phyloP scores from a whole-genome alignment of 768 basidiomycete species.

The Phaeotremella fagi region DNA sequence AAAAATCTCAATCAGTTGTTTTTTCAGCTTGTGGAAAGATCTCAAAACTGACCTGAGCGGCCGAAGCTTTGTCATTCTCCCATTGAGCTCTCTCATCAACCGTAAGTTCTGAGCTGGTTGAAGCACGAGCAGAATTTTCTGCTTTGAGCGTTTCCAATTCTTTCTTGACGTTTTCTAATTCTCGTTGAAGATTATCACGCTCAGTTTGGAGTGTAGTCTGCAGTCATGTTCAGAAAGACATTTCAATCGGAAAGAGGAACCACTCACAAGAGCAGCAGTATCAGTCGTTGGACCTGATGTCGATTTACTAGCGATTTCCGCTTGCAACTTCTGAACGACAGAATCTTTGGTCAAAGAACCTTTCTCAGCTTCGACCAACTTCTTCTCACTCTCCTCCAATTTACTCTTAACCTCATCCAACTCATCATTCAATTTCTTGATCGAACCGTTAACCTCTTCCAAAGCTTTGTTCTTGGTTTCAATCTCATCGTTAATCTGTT shows the following conservation, averaged over 20 bases:
- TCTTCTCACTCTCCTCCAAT: slow-evolving; percentile 28
- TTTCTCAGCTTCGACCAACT: slow-evolving; percentile 17
- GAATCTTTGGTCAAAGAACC: slow-evolving; percentile 20
- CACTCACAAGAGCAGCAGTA: slow-evolving; percentile 22
- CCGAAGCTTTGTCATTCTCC: not conserved
- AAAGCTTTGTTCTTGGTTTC: slow-evolving; percentile 31
- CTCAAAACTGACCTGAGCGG: too few species aligned
- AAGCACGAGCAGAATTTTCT: slow-evolving; percentile 5
- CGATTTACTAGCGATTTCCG: slow-evolving; percentile 5
- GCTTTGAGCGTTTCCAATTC: slow-evolving; percentile 32
- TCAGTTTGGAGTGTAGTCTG: slow-evolving; percentile 21
- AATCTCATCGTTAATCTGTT: slow-evolving; percentile 7
- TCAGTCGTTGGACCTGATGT: slow-evolving; percentile 2
- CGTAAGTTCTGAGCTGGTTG: not conserved
- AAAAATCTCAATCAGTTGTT: too few species aligned
- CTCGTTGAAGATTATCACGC: slow-evolving; percentile 17
- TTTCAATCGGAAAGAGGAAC: not conserved
- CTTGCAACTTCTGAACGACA: slow-evolving; percentile 31
- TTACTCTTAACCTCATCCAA: slow-evolving; percentile 19
- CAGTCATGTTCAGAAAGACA: slow-evolving; percentile 1
- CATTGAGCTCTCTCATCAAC: not conserved
- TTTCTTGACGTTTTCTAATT: slow-evolving; percentile 26
- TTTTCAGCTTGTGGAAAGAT: too few species aligned
- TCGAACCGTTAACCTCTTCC: slow-evolving; percentile 10
- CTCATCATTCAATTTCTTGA: slow-evolving; percentile 15